A percentile compares a stretch with the other conserved stretches of the same genome.
These are phyloP conservation scores for Orbilia ellipsospora DNA, from an alignment of 2,329 filamentous ascomycete genomes.

Conservation along the genomic window DNA sequence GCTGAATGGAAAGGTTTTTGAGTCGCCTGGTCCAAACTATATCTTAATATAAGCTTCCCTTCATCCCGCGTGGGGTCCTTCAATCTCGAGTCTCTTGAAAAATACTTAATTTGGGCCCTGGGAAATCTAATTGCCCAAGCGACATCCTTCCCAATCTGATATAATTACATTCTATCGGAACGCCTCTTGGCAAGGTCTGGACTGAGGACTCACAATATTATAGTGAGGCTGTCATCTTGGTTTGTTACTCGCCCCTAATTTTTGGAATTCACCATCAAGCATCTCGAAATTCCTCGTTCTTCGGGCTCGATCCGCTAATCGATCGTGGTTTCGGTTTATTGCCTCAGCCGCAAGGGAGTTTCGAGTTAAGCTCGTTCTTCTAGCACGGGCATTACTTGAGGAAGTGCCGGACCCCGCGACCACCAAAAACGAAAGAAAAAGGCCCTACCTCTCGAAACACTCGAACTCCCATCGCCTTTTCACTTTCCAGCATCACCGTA, in stretches of 20 bases:
- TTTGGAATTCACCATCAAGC: background rate
- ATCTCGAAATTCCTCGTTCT: background rate
- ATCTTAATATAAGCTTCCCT: constrained; percentile 14
- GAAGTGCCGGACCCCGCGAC: constrained; percentile 14
- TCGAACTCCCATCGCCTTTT: background rate
- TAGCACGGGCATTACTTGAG: constrained; percentile 14
- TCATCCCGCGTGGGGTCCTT: constrained; percentile 49
- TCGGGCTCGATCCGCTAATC: constrained; percentile 19
- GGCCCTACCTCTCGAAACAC: background rate
- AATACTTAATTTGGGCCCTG: constrained; percentile 9
- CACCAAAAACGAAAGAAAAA: constrained; percentile 2
- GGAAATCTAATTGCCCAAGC: constrained; percentile 36
- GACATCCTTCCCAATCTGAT: constrained; percentile 31
- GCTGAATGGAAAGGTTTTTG: background rate
- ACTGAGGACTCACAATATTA: too few species aligned
- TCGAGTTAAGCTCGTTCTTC: constrained; percentile 11
- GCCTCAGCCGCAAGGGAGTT: constrained; percentile 43
- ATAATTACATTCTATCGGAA: constrained; percentile 15
- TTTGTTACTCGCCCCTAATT: constrained; percentile 14
- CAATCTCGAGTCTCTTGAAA: constrained; percentile 22
- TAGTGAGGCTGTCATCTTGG: too few species aligned
- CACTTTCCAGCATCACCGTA: constrained; percentile 2
- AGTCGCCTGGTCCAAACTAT: background rate
- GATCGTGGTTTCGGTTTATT: constrained; percentile 20
- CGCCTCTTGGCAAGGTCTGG: constrained; percentile 12